Base-by-base conservation (phyloP, 495 filamentous ascomycete genomes). In the Friedmanniomyces simplex region DNA sequence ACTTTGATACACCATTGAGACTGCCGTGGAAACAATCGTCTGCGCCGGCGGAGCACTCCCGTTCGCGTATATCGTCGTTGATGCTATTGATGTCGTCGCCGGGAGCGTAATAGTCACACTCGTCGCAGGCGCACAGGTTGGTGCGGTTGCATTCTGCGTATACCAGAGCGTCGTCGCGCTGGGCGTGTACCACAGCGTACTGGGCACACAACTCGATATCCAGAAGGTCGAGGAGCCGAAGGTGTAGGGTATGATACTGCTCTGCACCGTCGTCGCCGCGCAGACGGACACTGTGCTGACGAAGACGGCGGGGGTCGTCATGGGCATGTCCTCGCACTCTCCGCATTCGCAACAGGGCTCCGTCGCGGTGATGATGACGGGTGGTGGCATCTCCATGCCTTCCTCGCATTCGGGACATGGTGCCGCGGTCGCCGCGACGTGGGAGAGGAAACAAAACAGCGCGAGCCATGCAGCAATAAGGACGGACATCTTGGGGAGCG, bases 341-440 rank as follows among this genome's bases (percentile, higher is more conserved):
- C 53, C 53, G 41, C 53, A 55, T 36, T 55, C 53, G 53, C 53
- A 55, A 25, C 53, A 48, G 7, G 53, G 53, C 28, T 46, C 53
- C 47, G 42, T 55, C 6, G 20, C 16, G 11, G 53, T 55, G n/a
- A 55, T 14, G 42, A 55, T 34, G n/a, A 21, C 24, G 5, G 39
- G 53, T 21, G 39, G 11, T 8, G 39, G 28, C 39, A 54, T 43
- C 2, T 26, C 16, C 51, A 54, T 54, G 18, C 20, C 25, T 13
- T 43, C 34, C 5, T 49, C 51, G 28, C 20, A 43, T 43, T 43
- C 51, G n/a, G 53, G 42, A 20, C 42, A 48, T 36, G 53, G 53
- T 30, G 45, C 53, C 11, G 53, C 53, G 28, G 20, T n/a, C 7
- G 42, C 53, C 16, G 25, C 25, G 28, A 32, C 42, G 16, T 48